Evolutionary conservation across 2,329 filamentous ascomycete species (phyloP).

Genomic region (Apiospora phragmitis): DNA sequence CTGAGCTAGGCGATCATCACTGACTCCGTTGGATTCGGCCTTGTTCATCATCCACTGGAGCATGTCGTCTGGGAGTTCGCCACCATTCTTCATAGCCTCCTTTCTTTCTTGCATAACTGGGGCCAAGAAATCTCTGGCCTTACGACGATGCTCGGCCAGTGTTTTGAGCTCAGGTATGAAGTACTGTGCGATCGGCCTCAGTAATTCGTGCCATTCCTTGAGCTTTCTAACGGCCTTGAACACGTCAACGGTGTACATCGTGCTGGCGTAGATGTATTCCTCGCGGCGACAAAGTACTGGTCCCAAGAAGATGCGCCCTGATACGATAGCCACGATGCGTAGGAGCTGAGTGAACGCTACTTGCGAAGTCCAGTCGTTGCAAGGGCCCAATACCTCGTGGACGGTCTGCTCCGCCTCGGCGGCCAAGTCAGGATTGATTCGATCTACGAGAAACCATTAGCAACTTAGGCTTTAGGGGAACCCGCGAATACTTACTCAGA

Average conservation of each 20-base stretch:
- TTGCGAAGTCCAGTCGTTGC: conserved; percentile 41
- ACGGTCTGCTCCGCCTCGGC: conserved; percentile 39
- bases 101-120: conserved; percentile 31
- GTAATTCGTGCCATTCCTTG: conserved; percentile 27
- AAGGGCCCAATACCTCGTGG: conserved; percentile 34
- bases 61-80: conserved; percentile 42
- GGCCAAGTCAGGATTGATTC: conserved; percentile 38
- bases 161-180: conserved; percentile 36
- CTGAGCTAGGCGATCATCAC: conserved; percentile 35
- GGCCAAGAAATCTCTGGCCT: conserved; percentile 35
- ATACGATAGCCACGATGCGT: conserved; percentile 46
- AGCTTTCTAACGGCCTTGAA: conserved; percentile 33
- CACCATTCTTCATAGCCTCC: conserved; percentile 20
- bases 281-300: conserved; percentile 45
- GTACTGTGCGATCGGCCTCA: conserved; percentile 33
- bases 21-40: conserved; percentile 29
- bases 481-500: conserved; percentile 18
- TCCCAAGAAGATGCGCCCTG: conserved; percentile 49
- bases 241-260: conserved; percentile 47
- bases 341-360: conserved; percentile 42
- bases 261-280: conserved; percentile 46
- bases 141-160: conserved; percentile 31
- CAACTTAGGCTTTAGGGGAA: not conserved
- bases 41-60: conserved; percentile 46
- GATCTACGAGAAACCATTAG: conserved; percentile 16